These are phyloP conservation scores for Pyrrhoderma noxium DNA, from an alignment of 1,284 basidiomycete species.

Conservation along the genomic window DNA sequence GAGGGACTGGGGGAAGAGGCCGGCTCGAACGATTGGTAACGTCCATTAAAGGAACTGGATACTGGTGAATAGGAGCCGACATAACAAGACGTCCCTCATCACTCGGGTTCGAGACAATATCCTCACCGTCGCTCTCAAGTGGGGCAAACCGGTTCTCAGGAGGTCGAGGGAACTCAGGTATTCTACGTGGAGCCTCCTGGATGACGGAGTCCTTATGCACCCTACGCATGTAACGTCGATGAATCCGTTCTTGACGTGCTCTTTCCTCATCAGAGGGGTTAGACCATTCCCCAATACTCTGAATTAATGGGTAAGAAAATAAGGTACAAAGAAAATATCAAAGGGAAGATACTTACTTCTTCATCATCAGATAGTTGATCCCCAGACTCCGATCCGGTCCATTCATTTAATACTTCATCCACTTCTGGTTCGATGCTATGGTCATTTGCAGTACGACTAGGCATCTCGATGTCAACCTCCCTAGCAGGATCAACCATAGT, in stretches of 20 bases:
- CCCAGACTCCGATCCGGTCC: constrained; percentile 66
- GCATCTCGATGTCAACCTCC: not conserved
- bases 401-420: constrained; percentile 44
- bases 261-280: constrained; percentile 82
- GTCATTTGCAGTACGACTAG: constrained; percentile 11
- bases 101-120: constrained; percentile 76
- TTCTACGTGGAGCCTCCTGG: constrained; percentile 49
- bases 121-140: constrained; percentile 38
- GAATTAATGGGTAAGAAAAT: constrained; percentile 1
- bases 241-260: constrained; percentile 56
- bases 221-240: constrained; percentile 50
- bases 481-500: constrained; percentile 9
- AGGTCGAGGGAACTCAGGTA: constrained; percentile 73
- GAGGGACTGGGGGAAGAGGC: constrained; percentile 53
- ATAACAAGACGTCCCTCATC: constrained; percentile 46
- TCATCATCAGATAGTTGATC: constrained; percentile 44
- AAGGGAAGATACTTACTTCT: constrained; percentile 36
- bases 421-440: constrained; percentile 23
- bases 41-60: constrained; percentile 22
- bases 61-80: constrained; percentile 9
- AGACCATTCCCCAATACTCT: constrained; percentile 83
- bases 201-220: constrained; percentile 30
- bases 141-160: constrained; percentile 42
- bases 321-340: not conserved
- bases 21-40: constrained; percentile 27